Percentiles rank a stretch among this genome's conserved stretches.
Conservation (phyloP, 2,329 filamentous ascomycete species). For the Paraphoma chrysanthemicola region DNA sequence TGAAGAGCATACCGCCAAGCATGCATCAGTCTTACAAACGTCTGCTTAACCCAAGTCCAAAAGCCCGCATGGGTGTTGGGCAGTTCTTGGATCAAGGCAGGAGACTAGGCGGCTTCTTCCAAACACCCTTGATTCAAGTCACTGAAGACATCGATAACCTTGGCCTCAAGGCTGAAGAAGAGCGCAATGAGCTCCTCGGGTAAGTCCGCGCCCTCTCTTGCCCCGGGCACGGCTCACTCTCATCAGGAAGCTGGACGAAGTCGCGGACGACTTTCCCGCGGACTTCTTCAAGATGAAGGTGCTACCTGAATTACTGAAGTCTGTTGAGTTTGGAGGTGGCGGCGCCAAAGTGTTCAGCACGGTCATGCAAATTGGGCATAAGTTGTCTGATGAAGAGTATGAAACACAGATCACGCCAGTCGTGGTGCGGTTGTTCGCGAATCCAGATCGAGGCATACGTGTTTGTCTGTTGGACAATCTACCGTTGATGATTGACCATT, state of each 20-base stretch:
- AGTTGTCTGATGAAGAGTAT: conserved; percentile 89
- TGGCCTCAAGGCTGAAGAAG: conserved; percentile 82
- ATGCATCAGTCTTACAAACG: conserved; percentile 95
- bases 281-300: conserved; percentile 99
- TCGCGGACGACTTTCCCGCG: conserved; percentile 93
- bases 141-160: conserved; percentile 93
- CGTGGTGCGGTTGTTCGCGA: conserved; percentile 84
- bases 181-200: conserved; percentile 85
- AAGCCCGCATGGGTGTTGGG: conserved; percentile 80
- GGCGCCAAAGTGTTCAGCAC: conserved; percentile 88
- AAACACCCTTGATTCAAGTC: conserved; percentile 88
- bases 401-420: conserved; percentile 83
- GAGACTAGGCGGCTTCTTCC: conserved; percentile 84
- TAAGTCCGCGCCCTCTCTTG: conserved; percentile 29
- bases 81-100: conserved; percentile 91
- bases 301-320: conserved; percentile 93
- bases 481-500: conserved; percentile 86
- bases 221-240: conserved; percentile 11
- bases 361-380: conserved; percentile 88
- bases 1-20: conserved; percentile 81
- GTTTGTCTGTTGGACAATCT: conserved; percentile 91
- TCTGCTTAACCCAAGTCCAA: conserved; percentile 86
- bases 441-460: conserved; percentile 88
- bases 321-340: conserved; percentile 96
- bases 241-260: conserved; percentile 74